These are phyloP conservation scores for Ceratobasidium sp. DNA, from an alignment of 1,284 basidiomycete genomes.

Conservation along the genomic window DNA sequence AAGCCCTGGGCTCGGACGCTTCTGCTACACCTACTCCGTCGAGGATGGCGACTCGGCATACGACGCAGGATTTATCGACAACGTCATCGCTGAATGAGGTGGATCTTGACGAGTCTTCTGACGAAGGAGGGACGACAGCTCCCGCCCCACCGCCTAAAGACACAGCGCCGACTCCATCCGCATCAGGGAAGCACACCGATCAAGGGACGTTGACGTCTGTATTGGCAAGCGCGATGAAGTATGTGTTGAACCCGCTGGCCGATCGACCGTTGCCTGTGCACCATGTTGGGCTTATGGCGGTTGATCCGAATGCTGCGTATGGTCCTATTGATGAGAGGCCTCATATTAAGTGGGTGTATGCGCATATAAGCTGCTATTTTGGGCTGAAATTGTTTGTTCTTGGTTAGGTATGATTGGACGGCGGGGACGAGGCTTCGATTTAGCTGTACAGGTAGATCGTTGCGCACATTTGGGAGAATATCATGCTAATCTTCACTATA, in stretches of 20 bases:
- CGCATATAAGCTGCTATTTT: background rate
- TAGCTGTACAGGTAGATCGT: slow-evolving; percentile 70
- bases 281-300: slow-evolving; percentile 66
- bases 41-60: background rate
- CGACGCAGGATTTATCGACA: background rate
- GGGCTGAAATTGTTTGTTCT: background rate
- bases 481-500: background rate
- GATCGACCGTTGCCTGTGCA: slow-evolving; percentile 48
- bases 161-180: slow-evolving; percentile 27
- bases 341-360: slow-evolving; percentile 75
- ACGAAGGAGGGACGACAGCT: slow-evolving; percentile 18
- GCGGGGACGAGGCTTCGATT: slow-evolving; percentile 78
- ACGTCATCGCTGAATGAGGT: background rate
- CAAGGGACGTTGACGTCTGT: slow-evolving; percentile 67
- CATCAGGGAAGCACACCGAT: slow-evolving; percentile 26
- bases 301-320: slow-evolving; percentile 55
- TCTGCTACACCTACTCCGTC: slow-evolving; percentile 18
- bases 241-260: slow-evolving; percentile 64
- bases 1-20: slow-evolving; percentile 22
- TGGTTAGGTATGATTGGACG: slow-evolving; percentile 68
- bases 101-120: slow-evolving; percentile 36
- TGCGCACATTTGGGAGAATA: background rate
- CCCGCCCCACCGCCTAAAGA: slow-evolving; percentile 48
- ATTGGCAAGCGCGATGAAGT: slow-evolving; percentile 70
- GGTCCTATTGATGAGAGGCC: slow-evolving; percentile 74